A percentile compares a stretch with the other conserved stretches of the same genome.
Evolutionary conservation across 129 eudicot species (phyloP).

Genomic region (Saussurea involucrata): DNA sequence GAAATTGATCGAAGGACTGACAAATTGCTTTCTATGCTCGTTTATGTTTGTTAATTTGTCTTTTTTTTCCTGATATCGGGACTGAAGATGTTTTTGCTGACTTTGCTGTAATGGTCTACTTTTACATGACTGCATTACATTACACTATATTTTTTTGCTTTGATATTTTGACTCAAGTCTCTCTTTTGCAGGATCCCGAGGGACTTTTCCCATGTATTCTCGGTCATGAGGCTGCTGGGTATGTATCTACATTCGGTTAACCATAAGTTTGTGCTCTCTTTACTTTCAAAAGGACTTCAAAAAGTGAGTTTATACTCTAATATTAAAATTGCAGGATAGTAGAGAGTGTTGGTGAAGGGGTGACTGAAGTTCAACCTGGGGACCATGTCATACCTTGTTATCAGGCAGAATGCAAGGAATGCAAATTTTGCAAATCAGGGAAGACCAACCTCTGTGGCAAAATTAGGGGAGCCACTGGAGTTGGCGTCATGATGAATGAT

Average conservation of each 20-base stretch:
- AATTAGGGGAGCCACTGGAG: conserved; percentile 97
- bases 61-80: neutral
- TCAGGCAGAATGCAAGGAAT: conserved; percentile 96
- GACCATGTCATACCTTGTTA: conserved; percentile 99
- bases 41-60: neutral
- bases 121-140: neutral
- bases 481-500: conserved; percentile 95
- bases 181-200: conserved; percentile 78
- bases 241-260: conserved; percentile 4
- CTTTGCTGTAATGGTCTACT: neutral
- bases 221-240: conserved; percentile 99
- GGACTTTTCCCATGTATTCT: conserved; percentile 99
- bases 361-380: conserved; percentile 92
- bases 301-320: neutral
- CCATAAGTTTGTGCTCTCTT: neutral
- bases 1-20: neutral
- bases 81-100: neutral
- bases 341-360: conserved; percentile 99
- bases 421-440: conserved; percentile 97
- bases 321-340: conserved; percentile 59
- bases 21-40: neutral
- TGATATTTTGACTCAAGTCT: neutral
- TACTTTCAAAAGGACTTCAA: neutral
- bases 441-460: conserved; percentile 99
- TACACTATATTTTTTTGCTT: neutral